Evolutionary conservation across 106 monocot genomes (phyloP).

Genomic region (Dendrobium officinale): DNA sequence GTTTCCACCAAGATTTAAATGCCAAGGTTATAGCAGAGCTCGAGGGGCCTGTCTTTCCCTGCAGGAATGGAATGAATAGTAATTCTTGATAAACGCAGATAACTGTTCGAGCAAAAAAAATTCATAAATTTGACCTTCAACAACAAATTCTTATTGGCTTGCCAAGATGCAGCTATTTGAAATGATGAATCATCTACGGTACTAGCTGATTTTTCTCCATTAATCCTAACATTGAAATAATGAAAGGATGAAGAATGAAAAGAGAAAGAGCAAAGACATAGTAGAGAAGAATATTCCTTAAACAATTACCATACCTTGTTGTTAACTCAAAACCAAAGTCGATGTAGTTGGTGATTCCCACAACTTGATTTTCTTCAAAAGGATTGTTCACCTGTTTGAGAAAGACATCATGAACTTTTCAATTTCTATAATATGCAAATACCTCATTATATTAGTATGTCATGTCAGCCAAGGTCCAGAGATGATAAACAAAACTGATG

Average conservation of each 20-base stretch:
- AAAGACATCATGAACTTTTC: background rate
- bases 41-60: conserved; percentile 78
- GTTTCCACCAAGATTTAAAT: conserved; percentile 98
- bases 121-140: conserved; percentile 47
- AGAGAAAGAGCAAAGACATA: background rate
- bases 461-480: background rate
- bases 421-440: background rate
- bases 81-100: background rate
- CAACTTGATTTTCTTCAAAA: conserved; percentile 71
- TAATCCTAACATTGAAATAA: conserved; percentile 28
- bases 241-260: background rate
- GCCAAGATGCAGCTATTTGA: conserved; percentile 95
- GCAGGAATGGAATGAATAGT: conserved; percentile 15
- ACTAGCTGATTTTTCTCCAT: conserved; percentile 37
- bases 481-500: too few relatives aligned
- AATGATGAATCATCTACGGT: conserved; percentile 52
- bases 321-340: conserved; percentile 89
- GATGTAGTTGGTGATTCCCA: conserved; percentile 93
- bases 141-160: conserved; percentile 95
- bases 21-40: conserved; percentile 69
- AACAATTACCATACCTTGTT: conserved; percentile 45
- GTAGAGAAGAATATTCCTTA: background rate
- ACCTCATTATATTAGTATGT: background rate
- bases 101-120: background rate
- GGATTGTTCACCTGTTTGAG: conserved; percentile 65